Evolutionary conservation across 2,329 filamentous ascomycete genomes (phyloP).

Genomic region (Aspergillus sp.): DNA sequence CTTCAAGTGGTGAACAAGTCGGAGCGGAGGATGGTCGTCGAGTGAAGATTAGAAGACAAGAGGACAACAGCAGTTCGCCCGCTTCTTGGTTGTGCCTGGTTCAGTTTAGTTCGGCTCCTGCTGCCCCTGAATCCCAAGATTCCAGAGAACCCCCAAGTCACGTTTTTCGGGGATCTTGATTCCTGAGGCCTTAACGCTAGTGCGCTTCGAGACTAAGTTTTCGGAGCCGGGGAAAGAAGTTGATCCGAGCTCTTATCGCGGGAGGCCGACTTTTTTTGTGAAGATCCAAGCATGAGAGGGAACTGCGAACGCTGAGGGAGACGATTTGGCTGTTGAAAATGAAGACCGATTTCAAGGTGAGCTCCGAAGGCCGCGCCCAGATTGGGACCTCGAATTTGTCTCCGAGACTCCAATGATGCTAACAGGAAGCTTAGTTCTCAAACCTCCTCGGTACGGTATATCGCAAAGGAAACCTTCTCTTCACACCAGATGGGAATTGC

Average conservation of each 20-base stretch:
- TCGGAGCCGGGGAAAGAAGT: constrained; percentile 33
- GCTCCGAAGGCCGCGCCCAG: background rate
- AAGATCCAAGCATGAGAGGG: constrained; percentile 12
- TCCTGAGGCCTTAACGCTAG: constrained; percentile 31
- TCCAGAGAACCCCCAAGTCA: constrained; percentile 12
- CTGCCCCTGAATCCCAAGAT: constrained; percentile 40
- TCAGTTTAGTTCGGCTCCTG: constrained; percentile 25
- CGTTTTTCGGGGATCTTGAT: constrained; percentile 7
- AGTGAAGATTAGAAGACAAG: constrained; percentile 9
- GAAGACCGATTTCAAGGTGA: constrained; percentile 99
- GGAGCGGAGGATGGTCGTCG: constrained; percentile 4
- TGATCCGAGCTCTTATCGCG: constrained; percentile 33
- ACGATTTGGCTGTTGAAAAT: constrained; percentile 56
- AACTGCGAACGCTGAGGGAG: constrained; percentile 20
- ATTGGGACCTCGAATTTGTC: background rate
- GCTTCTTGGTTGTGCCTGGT: constrained; percentile 23
- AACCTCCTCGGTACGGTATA: constrained; percentile 98
- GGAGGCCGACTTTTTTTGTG: constrained; percentile 28
- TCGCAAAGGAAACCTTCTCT: constrained; percentile 95
- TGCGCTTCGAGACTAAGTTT: constrained; percentile 28
- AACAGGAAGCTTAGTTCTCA: constrained; percentile 71
- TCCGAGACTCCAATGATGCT: background rate
- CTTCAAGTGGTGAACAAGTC: constrained; percentile 5
- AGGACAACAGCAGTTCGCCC: constrained; percentile 7
- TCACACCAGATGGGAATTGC: constrained; percentile 93